A percentile compares a stretch with the other conserved stretches of the same genome.
Evolutionary conservation across 1,139 yeast species (phyloP).

Genomic region (Kodamaea arcana): DNA sequence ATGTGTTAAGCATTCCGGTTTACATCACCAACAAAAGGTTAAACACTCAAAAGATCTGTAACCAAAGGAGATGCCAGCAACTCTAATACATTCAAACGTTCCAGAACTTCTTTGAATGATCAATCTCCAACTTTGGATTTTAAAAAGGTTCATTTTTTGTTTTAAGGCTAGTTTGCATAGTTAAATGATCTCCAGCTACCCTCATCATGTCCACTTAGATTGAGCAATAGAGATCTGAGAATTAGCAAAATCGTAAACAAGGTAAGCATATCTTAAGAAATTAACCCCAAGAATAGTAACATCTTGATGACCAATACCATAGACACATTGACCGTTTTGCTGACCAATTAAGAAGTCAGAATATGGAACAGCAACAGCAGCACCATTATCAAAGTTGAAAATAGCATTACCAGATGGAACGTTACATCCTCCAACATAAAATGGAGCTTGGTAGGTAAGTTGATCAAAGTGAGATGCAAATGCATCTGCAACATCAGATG

Average conservation of each 20-base stretch:
- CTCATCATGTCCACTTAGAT: slow-evolving; percentile 2
- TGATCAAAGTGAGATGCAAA: slow-evolving; percentile 24
- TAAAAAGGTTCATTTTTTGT: too few relatives aligned
- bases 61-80: too few relatives aligned
- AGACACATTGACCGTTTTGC: slow-evolving; percentile 2
- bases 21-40: too few relatives aligned
- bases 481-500: slow-evolving; percentile 31
- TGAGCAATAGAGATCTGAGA: slow-evolving; percentile 23
- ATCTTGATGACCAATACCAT: slow-evolving; percentile 2
- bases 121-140: too few relatives aligned
- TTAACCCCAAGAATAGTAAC: slow-evolving; percentile 22
- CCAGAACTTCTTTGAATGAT: too few relatives aligned
- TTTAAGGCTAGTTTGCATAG: too few relatives aligned
- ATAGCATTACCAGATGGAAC: neutral
- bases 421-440: slow-evolving; percentile 5
- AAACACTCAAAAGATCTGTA: too few relatives aligned
- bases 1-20: too few relatives aligned
- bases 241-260: slow-evolving; percentile 26
- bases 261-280: slow-evolving; percentile 27
- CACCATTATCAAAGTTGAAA: neutral
- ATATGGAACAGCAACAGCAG: neutral
- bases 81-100: too few relatives aligned
- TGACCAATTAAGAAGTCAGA: slow-evolving; percentile 3
- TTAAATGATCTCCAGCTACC: too few relatives aligned
- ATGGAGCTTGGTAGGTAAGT: neutral